These are phyloP conservation scores for Diospyros kaki DNA, from an alignment of 148 eudicot species.

Conservation along the genomic window DNA sequence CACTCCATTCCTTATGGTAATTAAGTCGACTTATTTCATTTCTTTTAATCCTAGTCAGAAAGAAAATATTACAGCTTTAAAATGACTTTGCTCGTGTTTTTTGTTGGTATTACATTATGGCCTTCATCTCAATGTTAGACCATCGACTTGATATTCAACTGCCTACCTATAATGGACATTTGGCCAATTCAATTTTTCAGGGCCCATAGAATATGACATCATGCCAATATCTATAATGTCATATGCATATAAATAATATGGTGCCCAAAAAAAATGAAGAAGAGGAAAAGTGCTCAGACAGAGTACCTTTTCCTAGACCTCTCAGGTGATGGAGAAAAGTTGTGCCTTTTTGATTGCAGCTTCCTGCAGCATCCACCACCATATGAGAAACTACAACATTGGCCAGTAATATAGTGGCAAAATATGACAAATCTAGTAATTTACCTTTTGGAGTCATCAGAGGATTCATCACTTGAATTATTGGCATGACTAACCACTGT, in stretches of 20 bases:
- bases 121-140: neutral
- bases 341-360: constrained; percentile 38
- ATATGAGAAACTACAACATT: constrained; percentile 12
- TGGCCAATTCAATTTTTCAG: neutral
- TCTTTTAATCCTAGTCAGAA: neutral
- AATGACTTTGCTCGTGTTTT: neutral
- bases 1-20: neutral
- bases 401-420: constrained; percentile 6
- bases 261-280: constrained; percentile 1
- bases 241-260: neutral
- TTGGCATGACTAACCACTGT: constrained; percentile 35
- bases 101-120: neutral
- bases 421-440: constrained; percentile 3
- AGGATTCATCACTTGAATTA: constrained; percentile 60
- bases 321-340: constrained; percentile 73
- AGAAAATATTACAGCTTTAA: neutral
- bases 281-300: neutral
- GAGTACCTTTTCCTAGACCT: constrained; percentile 80
- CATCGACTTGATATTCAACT: neutral
- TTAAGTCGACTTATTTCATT: too few species aligned
- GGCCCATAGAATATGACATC: neutral
- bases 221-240: neutral
- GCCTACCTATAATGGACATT: neutral
- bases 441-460: constrained; percentile 78
- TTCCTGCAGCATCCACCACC: constrained; percentile 52